Conservation (phyloP, 257 asterid species). For the Scutellaria baicalensis region DNA sequence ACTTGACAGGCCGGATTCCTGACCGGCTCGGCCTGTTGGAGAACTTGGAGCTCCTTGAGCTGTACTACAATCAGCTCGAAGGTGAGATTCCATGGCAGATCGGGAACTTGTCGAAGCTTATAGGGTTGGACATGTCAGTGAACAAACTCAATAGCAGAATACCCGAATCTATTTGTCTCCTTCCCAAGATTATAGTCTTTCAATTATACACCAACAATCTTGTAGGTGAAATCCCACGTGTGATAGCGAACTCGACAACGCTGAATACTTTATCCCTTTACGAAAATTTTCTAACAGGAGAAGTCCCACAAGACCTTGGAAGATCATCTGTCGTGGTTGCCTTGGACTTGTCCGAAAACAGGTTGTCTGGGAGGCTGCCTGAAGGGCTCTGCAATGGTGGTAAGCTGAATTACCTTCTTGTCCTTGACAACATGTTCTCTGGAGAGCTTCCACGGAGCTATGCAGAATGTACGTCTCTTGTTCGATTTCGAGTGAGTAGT, state of each 20-base stretch:
- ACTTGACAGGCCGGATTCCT: slow-evolving; percentile 52
- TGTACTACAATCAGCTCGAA: slow-evolving; percentile 62
- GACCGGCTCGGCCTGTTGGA: slow-evolving; percentile 46
- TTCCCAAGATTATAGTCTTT: slow-evolving; percentile 53
- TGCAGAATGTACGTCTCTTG: slow-evolving; percentile 50
- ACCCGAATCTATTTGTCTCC: slow-evolving; percentile 58
- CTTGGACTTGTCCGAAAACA: slow-evolving; percentile 82
- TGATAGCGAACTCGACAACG: slow-evolving; percentile 53
- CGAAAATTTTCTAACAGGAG: slow-evolving; percentile 60
- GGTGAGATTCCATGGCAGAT: slow-evolving; percentile 75
- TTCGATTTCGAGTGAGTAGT: slow-evolving; percentile 68
- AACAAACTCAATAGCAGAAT: slow-evolving; percentile 51
- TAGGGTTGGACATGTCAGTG: slow-evolving; percentile 68
- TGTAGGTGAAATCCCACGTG: slow-evolving; percentile 58
- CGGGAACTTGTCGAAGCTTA: slow-evolving; percentile 57
- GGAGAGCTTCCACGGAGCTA: slow-evolving; percentile 67
- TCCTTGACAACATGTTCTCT: slow-evolving; percentile 53
- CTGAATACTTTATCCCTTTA: slow-evolving; percentile 64
- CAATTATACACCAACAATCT: slow-evolving; percentile 76
- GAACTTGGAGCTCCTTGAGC: slow-evolving; percentile 68
- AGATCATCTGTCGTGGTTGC: slow-evolving; percentile 42
- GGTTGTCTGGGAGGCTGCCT: slow-evolving; percentile 60
- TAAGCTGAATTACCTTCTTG: slow-evolving; percentile 58
- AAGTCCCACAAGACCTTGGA: slow-evolving; percentile 64
- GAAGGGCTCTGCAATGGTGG: slow-evolving; percentile 62